Conservation (phyloP, 1,139 yeast species). For the Candida tunisiensis region DNA sequence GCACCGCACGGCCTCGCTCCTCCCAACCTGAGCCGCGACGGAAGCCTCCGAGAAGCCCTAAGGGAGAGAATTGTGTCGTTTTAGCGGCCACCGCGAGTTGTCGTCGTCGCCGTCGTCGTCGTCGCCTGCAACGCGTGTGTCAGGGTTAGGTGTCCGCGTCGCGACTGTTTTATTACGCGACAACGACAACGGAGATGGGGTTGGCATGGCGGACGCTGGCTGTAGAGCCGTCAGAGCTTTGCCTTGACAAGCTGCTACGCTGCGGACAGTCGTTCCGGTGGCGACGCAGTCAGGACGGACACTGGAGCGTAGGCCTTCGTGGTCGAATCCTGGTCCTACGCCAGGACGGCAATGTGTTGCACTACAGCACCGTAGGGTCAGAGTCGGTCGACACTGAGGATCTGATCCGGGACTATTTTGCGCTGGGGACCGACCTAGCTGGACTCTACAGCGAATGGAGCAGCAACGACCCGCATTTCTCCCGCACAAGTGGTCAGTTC, state of each 20-base stretch:
- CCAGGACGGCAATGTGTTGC: conserved; percentile 16
- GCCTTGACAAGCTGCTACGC: conserved; percentile 52
- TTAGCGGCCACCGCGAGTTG: too few species aligned
- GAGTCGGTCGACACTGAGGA: conserved; percentile 23
- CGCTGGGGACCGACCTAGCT: conserved; percentile 36
- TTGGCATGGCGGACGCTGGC: conserved; percentile 13
- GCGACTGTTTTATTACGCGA: too few species aligned
- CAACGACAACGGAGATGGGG: too few species aligned
- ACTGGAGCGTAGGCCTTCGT: conserved; percentile 20
- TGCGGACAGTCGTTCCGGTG: conserved; percentile 59
- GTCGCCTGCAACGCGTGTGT: too few species aligned
- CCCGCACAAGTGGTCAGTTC: conserved; percentile 22
- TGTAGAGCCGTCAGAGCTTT: conserved; percentile 28
- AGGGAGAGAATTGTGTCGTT: too few species aligned
- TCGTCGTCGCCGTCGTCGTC: too few species aligned
- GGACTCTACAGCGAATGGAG: conserved; percentile 50
- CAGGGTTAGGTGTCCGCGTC: too few species aligned
- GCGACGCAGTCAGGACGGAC: conserved; percentile 12
- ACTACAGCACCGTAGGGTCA: conserved; percentile 13
- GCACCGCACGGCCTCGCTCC: too few species aligned
- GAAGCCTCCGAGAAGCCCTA: too few species aligned
- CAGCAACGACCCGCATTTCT: conserved; percentile 32
- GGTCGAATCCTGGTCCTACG: conserved; percentile 18
- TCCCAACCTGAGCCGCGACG: too few species aligned
- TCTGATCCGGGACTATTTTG: conserved; percentile 52